Percentiles rank a stretch among this genome's conserved stretches.
Conservation (phyloP, 2,329 filamentous ascomycete species). For the Hymenoscyphus scutula region DNA sequence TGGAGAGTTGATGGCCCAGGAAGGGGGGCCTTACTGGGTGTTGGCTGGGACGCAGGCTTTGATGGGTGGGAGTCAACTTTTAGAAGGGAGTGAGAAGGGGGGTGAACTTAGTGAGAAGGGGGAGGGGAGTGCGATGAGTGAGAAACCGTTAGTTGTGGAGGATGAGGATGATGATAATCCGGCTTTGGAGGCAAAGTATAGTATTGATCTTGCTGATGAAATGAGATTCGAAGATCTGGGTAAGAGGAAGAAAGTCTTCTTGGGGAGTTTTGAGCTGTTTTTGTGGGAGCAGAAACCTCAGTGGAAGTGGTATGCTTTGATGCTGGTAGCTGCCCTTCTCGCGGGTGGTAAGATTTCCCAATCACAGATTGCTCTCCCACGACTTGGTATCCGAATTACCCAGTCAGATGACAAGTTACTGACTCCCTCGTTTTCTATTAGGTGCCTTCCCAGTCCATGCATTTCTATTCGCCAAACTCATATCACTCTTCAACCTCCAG, state of each 20-base stretch:
- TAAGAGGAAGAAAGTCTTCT: slow-evolving; percentile 4
- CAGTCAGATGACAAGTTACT: slow-evolving; percentile 9
- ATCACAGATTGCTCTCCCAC: too few relatives aligned
- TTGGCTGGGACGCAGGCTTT: slow-evolving; percentile 63
- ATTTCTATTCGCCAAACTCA: slow-evolving; percentile 33
- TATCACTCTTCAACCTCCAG: slow-evolving; percentile 32
- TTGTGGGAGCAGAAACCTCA: slow-evolving; percentile 53
- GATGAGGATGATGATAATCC: slow-evolving; percentile 5
- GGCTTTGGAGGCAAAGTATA: slow-evolving; percentile 13
- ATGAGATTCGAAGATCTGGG: background rate
- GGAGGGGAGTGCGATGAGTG: background rate
- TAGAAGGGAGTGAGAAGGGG: background rate
- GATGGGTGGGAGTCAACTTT: slow-evolving; percentile 7
- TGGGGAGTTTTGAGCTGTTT: slow-evolving; percentile 42
- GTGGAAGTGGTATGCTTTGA: slow-evolving; percentile 49
- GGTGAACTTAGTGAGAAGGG: slow-evolving; percentile 14
- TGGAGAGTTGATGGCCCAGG: slow-evolving; percentile 59
- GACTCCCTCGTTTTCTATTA: slow-evolving; percentile 28
- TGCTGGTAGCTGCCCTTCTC: slow-evolving; percentile 42
- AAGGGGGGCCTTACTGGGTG: slow-evolving; percentile 62
- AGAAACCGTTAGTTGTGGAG: background rate
- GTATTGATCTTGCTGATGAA: slow-evolving; percentile 9
- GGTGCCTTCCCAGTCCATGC: slow-evolving; percentile 41
- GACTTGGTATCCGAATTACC: background rate
- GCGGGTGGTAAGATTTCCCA: slow-evolving; percentile 32